Evolutionary conservation across 2,329 filamentous ascomycete species (phyloP), one percentile per base, ranked within the genome.

Genomic region (Myriangium duriaei): DNA sequence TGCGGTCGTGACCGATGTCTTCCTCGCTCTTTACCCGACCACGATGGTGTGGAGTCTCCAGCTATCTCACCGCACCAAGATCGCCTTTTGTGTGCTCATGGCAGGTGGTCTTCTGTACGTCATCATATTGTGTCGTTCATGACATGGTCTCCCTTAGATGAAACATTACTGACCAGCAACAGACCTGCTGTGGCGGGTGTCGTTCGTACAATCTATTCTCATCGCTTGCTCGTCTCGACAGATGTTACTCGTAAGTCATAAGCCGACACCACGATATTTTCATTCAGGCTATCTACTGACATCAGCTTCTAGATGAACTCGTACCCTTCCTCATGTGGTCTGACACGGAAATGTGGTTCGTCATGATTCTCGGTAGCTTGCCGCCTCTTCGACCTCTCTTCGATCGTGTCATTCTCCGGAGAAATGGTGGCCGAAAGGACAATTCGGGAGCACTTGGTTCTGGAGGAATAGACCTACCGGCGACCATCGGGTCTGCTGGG

Each of bases 11-110:
- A 30, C 36, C 12, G 36, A 39, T 30, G 13, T 39, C n/a, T 24
- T 39, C 30, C 18, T 39, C 13, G 36, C 36, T 13, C 7, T 39
- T 12, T 39, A 39, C 11, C 36, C 36, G 5, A 19, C 32, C 11
- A 39, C 36, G 13, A 33, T 39, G 13, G 36, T 39, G 16, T 39
- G 36, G 36, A 39, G 28, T 14, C 19, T 39, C 16, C 36, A 39
- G 16, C 28, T 30, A 14, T 39, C 36, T 9, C 28, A 12, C 10
- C n/a, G 29, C 18, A 21, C 32, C 17, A 39, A 39, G 30, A 5
- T n/a, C 4, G 36, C 28, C 5, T 39, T 39, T 30, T 39, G 29
- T 14, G 30, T 33, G 9, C 36, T 39, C 18, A 39, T 39, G 36
- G 36, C 36, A 7, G 36, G 36, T 12, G 36, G 36, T 13, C 28